Conservation (phyloP, 345 rosid species). For the Gossypium anomalum region DNA sequence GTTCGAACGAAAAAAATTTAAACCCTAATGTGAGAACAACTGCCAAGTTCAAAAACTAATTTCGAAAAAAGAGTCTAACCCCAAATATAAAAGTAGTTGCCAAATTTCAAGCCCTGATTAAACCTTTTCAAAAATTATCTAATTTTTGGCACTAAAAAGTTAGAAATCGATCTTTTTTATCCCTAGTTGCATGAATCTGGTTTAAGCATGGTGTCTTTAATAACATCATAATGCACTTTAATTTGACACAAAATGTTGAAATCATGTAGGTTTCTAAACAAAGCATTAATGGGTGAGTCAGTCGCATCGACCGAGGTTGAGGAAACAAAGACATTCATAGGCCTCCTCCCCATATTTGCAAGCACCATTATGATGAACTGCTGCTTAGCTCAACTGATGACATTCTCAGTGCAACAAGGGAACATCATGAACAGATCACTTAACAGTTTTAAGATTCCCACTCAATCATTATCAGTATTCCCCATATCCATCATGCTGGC, state of each 20-base stretch:
- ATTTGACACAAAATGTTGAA: not conserved
- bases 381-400: conserved; percentile 53
- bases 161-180: too few relatives aligned
- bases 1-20: too few relatives aligned
- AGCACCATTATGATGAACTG: conserved; percentile 66
- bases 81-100: too few relatives aligned
- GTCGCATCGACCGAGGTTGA: conserved; percentile 33
- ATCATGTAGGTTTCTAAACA: conserved; percentile 39
- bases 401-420: conserved; percentile 62
- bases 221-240: not conserved
- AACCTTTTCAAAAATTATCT: too few relatives aligned
- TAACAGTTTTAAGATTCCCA: conserved; percentile 39
- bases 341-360: conserved; percentile 50
- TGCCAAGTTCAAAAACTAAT: too few relatives aligned
- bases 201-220: not conserved
- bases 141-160: too few relatives aligned
- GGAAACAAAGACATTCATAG: conserved; percentile 48
- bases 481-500: conserved; percentile 43
- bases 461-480: conserved; percentile 42
- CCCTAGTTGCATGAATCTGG: too few relatives aligned
- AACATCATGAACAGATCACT: conserved; percentile 41
- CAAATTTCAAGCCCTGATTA: too few relatives aligned
- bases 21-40: too few relatives aligned
- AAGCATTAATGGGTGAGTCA: conserved; percentile 32
- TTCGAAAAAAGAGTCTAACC: too few relatives aligned